Percentiles rank a stretch among this genome's conserved stretches.
These are phyloP conservation scores for Penicillium griseofulvum DNA, from an alignment of 2,329 filamentous ascomycete genomes.

Conservation along the genomic window DNA sequence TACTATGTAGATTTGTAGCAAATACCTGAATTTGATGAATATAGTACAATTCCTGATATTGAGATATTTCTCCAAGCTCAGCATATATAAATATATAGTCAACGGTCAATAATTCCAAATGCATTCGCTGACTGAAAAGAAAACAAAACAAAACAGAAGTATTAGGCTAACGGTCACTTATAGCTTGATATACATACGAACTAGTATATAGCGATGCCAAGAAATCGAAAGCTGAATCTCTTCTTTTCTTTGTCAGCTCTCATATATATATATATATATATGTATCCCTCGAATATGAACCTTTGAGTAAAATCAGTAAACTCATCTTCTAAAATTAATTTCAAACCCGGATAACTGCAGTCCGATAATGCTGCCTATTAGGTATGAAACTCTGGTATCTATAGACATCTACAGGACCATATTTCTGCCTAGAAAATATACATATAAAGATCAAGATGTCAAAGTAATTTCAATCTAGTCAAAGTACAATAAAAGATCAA, in stretches of 20 bases:
- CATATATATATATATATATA: no score
- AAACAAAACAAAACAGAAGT: no score
- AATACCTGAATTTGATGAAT: background rate
- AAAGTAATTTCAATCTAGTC: background rate
- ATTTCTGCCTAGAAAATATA: background rate
- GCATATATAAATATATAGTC: background rate
- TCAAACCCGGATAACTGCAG: background rate
- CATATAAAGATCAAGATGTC: background rate
- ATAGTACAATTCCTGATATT: background rate
- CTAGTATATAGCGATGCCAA: no score
- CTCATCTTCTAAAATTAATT: background rate
- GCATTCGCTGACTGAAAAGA: no score
- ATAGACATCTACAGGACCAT: background rate
- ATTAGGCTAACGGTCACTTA: background rate
- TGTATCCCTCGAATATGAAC: background rate
- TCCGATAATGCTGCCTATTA: conserved; percentile 5
- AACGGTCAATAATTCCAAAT: background rate
- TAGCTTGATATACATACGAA: background rate
- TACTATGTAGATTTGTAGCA: background rate
- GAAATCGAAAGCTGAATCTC: background rate
- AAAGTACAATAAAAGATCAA: background rate
- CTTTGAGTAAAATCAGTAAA: background rate
- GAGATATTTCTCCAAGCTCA: background rate
- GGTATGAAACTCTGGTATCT: background rate
- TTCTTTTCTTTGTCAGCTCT: background rate